Evolutionary conservation across 2,329 filamentous ascomycete species (phyloP), one percentile per base, ranked within the genome.

Genomic region (Tympanopsis confertula): DNA sequence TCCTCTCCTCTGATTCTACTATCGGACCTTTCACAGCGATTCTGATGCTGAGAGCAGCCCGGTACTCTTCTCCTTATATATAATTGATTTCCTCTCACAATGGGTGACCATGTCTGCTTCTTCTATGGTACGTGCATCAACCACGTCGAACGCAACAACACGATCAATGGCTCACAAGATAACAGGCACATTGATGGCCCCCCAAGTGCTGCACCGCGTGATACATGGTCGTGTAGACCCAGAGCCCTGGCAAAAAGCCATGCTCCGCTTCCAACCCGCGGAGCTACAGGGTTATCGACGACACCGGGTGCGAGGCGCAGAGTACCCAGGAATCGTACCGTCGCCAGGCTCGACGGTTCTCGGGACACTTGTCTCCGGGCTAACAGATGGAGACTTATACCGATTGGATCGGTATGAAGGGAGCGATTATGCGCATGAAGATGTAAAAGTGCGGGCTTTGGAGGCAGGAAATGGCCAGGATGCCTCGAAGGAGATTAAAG

Each of bases 381-480:
- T 82, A 5, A 77, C 71, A 1, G 66, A 73, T 36, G 66, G 61
- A 1, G 74, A 81, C 42, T 57, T 80, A 19, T 63, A 65, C 53
- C 65, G 74, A 0, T 55, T 82, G 3, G 76, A 81, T 46, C 57
- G 67, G 15, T 82, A 78, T 50, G 77, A 82, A 50, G 77, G 76
- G 0, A 38, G 39, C 12, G 67, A 77, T 51, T 82, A 82, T 46
- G 50, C 51, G 37, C 56, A 71, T 15, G 44, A 52, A 10, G 51
- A 48, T 10, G 71, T 78, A 0, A 52, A 47, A 12, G 69, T 71
- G 13, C 50, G 56, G 13, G 47, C 65, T 1, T 38, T 69, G 36
- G 50, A 46, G n/a, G 30, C 10, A 15, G 10, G 10, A 15, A 7
- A 12, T 10, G 17, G 30, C 17, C 12, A 13, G 30, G 30, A 40